Evolutionary conservation across 2,329 filamentous ascomycete species (phyloP).

Genomic region (Talaromyces sp.): DNA sequence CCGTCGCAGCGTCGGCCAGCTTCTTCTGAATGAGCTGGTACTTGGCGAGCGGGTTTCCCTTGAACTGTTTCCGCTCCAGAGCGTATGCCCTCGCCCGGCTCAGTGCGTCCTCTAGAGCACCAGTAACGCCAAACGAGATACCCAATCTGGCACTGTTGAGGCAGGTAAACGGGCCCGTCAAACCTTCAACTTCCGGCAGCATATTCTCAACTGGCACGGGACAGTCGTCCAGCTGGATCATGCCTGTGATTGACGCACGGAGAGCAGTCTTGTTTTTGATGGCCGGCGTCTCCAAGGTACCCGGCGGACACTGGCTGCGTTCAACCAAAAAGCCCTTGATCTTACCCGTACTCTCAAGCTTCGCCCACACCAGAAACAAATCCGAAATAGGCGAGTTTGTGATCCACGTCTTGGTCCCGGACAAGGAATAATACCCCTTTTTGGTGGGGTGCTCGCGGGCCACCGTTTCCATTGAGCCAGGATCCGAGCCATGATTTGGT

Average conservation of each 20-base stretch:
- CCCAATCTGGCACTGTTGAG: conserved; percentile 90
- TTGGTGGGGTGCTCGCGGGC: conserved; percentile 81
- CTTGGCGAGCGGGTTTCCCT: conserved; percentile 85
- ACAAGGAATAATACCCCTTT: conserved; percentile 72
- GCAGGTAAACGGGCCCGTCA: conserved; percentile 85
- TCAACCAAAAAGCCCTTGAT: conserved; percentile 91
- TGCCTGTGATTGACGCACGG: conserved; percentile 87
- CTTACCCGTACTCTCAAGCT: conserved; percentile 83
- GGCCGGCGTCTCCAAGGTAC: conserved; percentile 82
- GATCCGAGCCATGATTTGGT: conserved; percentile 88
- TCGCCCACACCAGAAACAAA: conserved; percentile 84
- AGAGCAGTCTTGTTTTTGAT: conserved; percentile 96
- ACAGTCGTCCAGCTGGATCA: conserved; percentile 92
- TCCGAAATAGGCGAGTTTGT: conserved; percentile 90
- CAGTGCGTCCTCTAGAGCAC: conserved; percentile 89
- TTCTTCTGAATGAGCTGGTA: conserved; percentile 99
- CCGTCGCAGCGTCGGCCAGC: conserved; percentile 83
- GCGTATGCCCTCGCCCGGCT: conserved; percentile 74
- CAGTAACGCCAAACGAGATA: conserved; percentile 90
- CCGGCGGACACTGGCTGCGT: conserved; percentile 73
- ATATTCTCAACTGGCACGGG: conserved; percentile 88
- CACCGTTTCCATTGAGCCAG: conserved; percentile 81
- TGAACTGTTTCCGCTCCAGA: conserved; percentile 94
- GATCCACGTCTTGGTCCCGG: conserved; percentile 89
- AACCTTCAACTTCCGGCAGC: conserved; percentile 83